phyloP scores from a whole-genome alignment of 805 yeast genomes.

The Ogataea ganodermae region DNA sequence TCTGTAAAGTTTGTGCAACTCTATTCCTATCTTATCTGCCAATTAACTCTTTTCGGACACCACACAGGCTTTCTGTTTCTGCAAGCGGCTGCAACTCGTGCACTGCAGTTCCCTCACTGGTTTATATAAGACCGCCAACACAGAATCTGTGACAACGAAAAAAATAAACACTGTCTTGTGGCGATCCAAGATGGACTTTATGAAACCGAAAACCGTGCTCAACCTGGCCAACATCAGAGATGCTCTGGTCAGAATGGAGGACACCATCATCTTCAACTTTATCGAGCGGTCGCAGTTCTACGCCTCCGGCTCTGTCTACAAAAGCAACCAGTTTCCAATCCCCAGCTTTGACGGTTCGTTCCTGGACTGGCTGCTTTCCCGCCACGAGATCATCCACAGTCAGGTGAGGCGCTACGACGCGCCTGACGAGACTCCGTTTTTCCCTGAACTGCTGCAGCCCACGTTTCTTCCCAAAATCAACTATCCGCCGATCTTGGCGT shows the following conservation, averaged over 20 bases:
- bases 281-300: conserved; percentile 92
- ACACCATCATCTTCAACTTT: conserved; percentile 87
- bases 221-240: conserved; percentile 80
- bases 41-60: conserved; percentile 1
- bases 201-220: conserved; percentile 78
- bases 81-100: too few species aligned
- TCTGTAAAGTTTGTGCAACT: too few species aligned
- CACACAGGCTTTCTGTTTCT: neutral
- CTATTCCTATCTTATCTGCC: conserved; percentile 11
- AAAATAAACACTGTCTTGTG: neutral
- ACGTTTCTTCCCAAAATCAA: conserved; percentile 76
- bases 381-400: conserved; percentile 72
- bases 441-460: conserved; percentile 63
- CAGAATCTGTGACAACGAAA: too few species aligned
- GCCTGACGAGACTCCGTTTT: conserved; percentile 92
- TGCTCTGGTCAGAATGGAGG: conserved; percentile 90
- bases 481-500: conserved; percentile 78
- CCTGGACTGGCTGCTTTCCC: conserved; percentile 80
- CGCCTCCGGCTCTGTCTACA: conserved; percentile 74
- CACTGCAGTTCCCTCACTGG: too few species aligned
- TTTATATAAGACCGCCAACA: too few species aligned
- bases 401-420: conserved; percentile 89
- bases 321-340: conserved; percentile 53
- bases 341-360: conserved; percentile 75
- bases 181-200: conserved; percentile 70